A percentile compares a stretch with the other conserved stretches of the same genome.
Conservation (phyloP, 768 basidiomycete species). For the Astraeus odoratus region DNA sequence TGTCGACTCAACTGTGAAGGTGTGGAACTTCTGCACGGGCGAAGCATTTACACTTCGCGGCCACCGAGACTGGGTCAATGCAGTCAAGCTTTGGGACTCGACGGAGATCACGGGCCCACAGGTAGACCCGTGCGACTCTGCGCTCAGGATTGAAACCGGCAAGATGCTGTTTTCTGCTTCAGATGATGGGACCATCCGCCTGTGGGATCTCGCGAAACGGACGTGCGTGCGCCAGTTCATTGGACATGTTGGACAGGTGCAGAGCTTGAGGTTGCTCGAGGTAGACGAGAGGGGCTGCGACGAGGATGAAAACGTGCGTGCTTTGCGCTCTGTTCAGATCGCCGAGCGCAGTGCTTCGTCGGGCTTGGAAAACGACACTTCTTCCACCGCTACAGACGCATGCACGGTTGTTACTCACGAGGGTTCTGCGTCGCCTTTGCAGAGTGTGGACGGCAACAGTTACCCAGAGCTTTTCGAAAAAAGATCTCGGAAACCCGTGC, state of each 20-base stretch:
- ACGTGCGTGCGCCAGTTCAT: conserved; percentile 78
- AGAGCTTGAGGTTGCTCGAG: conserved; percentile 76
- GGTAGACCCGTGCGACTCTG: conserved; percentile 21
- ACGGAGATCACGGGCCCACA: conserved; percentile 5
- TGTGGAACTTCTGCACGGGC: conserved; percentile 90
- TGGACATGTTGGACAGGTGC: conserved; percentile 93
- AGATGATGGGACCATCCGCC: conserved; percentile 86
- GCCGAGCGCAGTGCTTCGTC: conserved; percentile 11
- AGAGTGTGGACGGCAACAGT: not conserved
- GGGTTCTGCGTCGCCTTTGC: not conserved
- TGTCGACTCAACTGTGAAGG: conserved; percentile 90
- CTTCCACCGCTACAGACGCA: conserved; percentile 14
- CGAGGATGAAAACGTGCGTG: conserved; percentile 11
- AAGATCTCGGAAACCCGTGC: conserved; percentile 50
- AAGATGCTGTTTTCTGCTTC: conserved; percentile 98
- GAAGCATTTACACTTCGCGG: conserved; percentile 90
- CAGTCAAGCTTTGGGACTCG: conserved; percentile 87
- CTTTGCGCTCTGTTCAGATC: conserved; percentile 8
- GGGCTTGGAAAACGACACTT: no score
- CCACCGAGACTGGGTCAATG: conserved; percentile 94
- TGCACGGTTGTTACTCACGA: conserved; percentile 28
- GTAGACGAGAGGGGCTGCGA: conserved; percentile 49
- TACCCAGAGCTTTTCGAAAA: not conserved
- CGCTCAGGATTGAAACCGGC: conserved; percentile 61
- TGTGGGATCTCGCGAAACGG: conserved; percentile 85